Percentiles rank a stretch among this genome's conserved stretches.
phyloP scores from a whole-genome alignment of 768 basidiomycete species.

The Zangia roseola region DNA sequence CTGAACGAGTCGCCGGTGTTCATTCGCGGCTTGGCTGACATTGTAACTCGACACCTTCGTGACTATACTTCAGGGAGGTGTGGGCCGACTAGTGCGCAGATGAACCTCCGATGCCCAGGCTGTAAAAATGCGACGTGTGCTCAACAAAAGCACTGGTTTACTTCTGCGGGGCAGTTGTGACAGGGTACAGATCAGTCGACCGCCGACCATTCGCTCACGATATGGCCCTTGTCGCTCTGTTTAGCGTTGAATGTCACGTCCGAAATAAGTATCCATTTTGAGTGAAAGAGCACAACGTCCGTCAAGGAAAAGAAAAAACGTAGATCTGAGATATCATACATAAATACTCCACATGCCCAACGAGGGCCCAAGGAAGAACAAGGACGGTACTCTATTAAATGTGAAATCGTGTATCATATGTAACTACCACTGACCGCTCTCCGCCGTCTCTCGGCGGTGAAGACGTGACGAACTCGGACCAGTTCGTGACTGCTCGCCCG shows the following conservation, averaged over 20 bases:
- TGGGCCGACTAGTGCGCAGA: constrained; percentile 72
- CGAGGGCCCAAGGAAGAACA: not conserved
- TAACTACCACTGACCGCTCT: constrained; percentile 29
- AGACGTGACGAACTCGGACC: constrained; percentile 28
- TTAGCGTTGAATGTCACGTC: not conserved
- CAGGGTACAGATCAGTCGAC: too few species aligned
- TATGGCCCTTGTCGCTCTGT: constrained; percentile 14
- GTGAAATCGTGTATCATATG: constrained; percentile 17
- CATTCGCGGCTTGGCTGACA: constrained; percentile 91
- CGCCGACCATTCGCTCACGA: too few species aligned
- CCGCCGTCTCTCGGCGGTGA: constrained; percentile 47
- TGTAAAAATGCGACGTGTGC: constrained; percentile 89
- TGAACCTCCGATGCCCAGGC: constrained; percentile 88
- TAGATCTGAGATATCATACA: constrained; percentile 30
- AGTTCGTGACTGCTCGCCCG: constrained; percentile 38
- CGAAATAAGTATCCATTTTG: constrained; percentile 6
- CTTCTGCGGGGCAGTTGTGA: constrained; percentile 61
- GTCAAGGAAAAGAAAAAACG: not conserved
- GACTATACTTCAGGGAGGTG: constrained; percentile 53
- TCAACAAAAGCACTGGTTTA: constrained; percentile 88
- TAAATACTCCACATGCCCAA: constrained; percentile 29
- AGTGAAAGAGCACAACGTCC: constrained; percentile 2
- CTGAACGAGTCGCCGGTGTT: constrained; percentile 96
- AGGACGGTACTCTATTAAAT: constrained; percentile 18
- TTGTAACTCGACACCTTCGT: constrained; percentile 76